Base-by-base conservation (phyloP, 306 rosid genomes). In the Pachyrhizus erosus region DNA sequence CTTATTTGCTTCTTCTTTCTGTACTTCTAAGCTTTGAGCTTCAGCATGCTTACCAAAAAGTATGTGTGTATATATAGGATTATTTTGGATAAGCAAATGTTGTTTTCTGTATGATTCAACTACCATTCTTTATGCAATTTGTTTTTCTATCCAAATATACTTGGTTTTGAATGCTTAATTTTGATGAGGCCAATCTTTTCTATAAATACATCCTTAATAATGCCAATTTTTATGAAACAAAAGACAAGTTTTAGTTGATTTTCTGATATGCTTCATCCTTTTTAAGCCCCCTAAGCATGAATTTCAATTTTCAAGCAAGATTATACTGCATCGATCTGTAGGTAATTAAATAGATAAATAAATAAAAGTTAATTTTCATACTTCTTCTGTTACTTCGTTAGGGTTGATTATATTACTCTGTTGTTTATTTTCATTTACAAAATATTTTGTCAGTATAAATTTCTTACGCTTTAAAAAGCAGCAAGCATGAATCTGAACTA, bases 231-330 rank as follows among this genome's bases (percentile, higher is more conserved):
- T n/a, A n/a, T n/a, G n/a, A n/a, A n/a, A n/a, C n/a, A n/a, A n/a
- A n/a, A n/a, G n/a, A n/a, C n/a, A n/a, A n/a, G n/a, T n/a, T n/a
- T 77, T 27, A 27, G 31, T 27, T 27, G 31, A 1, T 27, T 27
- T 27, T 27, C 15, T 61, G 5, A 11, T 46, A 21, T 12, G 27
- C 62, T 10, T 62, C 20, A 0, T 46, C 33, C 34, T 11, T 27
- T 6, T 26, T n/a, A 17, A 12, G 52, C 18, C 49, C 24, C 27
- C 9, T 39, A 39, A 52, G 21, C 31, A 79, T 54, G 76, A 39
- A 69, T n/a, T 78, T 55, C n/a, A 79, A 54, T 51, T 51, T 51
- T 49, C 57, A 49, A 49, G 21, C 83, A 70, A 42, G 65, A 54
- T 79, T 2, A 70, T 21, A 31, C n/a, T 1, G 7, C 51, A 2